Evolutionary conservation across 2,329 filamentous ascomycete genomes (phyloP).

Genomic region (Clathrospora elynae): DNA sequence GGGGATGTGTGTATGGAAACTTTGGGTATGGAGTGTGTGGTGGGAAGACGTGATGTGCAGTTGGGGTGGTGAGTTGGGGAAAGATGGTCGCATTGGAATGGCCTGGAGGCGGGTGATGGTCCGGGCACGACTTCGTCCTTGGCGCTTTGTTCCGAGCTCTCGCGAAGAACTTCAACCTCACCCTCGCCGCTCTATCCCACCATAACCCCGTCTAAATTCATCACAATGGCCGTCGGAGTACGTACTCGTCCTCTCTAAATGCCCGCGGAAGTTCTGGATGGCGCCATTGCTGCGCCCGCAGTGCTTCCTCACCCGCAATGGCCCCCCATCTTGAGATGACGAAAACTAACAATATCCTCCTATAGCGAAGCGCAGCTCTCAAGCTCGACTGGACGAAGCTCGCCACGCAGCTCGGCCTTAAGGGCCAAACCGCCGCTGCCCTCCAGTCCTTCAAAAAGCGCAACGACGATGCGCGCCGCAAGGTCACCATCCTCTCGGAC

Average conservation of each 20-base stretch:
- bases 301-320: constrained; percentile 33
- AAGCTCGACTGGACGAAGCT: constrained; percentile 99
- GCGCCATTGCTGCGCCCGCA: constrained; percentile 42
- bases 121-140: constrained; percentile 11
- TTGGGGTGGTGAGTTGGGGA: constrained; percentile 1
- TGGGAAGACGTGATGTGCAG: too few species aligned
- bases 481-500: constrained; percentile 82
- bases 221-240: constrained; percentile 54
- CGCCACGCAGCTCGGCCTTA: constrained; percentile 90
- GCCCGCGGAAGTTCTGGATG: constrained; percentile 27
- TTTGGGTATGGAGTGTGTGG: not conserved
- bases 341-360: constrained; percentile 41
- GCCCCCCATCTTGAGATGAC: constrained; percentile 25
- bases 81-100: constrained; percentile 11
- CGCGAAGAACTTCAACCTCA: constrained; percentile 44
- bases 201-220: constrained; percentile 46
- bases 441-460: constrained; percentile 99
- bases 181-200: constrained; percentile 55
- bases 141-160: constrained; percentile 23
- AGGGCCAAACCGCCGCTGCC: constrained; percentile 87
- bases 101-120: constrained; percentile 1
- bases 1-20: constrained; percentile 4
- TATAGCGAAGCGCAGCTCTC: constrained; percentile 93
- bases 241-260: constrained; percentile 30
- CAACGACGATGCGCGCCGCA: constrained; percentile 97